Percentiles rank a stretch among this genome's conserved stretches.
Conservation (phyloP, 2,329 filamentous ascomycete genomes). For the Colletotrichum tofieldiae region DNA sequence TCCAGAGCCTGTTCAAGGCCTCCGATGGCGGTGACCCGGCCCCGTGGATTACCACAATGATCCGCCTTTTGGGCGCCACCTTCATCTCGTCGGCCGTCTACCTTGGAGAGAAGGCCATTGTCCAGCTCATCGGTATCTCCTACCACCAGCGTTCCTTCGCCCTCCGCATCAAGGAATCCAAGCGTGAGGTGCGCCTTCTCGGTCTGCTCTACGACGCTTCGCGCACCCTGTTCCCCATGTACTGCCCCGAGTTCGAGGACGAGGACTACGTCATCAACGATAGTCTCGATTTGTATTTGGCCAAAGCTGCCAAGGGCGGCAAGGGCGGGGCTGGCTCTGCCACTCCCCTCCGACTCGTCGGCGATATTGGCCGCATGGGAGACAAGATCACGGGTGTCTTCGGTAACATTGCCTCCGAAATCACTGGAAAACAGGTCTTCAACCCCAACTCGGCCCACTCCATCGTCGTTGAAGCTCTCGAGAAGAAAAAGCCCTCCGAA, state of each 20-base stretch:
- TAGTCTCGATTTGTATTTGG: constrained; percentile 79
- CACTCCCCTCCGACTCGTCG: constrained; percentile 85
- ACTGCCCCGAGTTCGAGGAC: constrained; percentile 90
- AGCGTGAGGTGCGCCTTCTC: constrained; percentile 86
- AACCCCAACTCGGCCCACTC: constrained; percentile 93
- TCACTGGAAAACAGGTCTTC: constrained; percentile 96
- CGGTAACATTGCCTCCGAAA: constrained; percentile 93
- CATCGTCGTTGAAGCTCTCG: constrained; percentile 89
- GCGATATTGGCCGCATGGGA: constrained; percentile 84
- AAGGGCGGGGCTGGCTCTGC: constrained; percentile 71
- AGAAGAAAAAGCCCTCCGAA: constrained; percentile 87
- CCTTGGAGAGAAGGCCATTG: constrained; percentile 82
- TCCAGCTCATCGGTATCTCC: constrained; percentile 87
- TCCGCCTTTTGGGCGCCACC: constrained; percentile 76
- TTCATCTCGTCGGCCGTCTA: constrained; percentile 80
- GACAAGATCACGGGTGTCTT: constrained; percentile 95
- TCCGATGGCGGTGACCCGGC: constrained; percentile 46
- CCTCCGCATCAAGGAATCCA: constrained; percentile 88
- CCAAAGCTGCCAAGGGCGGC: constrained; percentile 63
- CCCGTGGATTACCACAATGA: constrained; percentile 71
- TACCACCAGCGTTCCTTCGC: constrained; percentile 90
- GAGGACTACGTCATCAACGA: constrained; percentile 95
- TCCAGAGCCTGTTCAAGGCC: constrained; percentile 67
- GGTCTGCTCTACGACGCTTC: constrained; percentile 93
- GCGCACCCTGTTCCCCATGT: constrained; percentile 89